phyloP scores from a whole-genome alignment of 73 alveolate genomes.

The Diophrys sp. region DNA sequence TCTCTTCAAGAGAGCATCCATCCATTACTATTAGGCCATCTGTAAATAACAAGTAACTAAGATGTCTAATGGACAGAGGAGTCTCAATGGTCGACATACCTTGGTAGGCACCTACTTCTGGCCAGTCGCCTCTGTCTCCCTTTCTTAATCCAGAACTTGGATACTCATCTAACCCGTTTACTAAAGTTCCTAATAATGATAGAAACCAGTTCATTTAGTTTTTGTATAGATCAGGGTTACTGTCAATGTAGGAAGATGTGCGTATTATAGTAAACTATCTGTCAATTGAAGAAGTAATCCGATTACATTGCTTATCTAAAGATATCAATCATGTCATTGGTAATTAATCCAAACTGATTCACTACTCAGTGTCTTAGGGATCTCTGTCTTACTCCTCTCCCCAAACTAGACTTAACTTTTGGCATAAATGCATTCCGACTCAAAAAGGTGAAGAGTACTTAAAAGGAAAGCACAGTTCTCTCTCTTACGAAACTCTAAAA shows the following conservation, averaged over 20 bases:
- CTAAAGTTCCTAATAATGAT: background rate
- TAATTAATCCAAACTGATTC: background rate
- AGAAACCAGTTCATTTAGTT: background rate
- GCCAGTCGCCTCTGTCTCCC: too few species aligned
- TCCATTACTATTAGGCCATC: background rate
- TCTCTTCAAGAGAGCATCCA: background rate
- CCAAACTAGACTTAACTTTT: too few species aligned
- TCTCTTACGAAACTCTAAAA: background rate
- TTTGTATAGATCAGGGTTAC: background rate
- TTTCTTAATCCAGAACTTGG: background rate
- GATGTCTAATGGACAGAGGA: background rate
- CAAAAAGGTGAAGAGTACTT: background rate
- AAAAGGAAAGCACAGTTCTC: background rate
- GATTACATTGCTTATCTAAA: background rate
- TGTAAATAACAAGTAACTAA: background rate
- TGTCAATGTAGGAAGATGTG: background rate
- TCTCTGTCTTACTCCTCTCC: background rate
- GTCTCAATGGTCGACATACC: background rate
- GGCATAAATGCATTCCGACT: too few species aligned
- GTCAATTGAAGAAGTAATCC: background rate
- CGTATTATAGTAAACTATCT: background rate
- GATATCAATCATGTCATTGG: background rate
- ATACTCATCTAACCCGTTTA: background rate
- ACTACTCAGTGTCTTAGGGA: background rate
- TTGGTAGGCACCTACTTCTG: too few species aligned